Evolutionary conservation across 2,329 filamentous ascomycete genomes (phyloP).

Genomic region (Penicillium sp.): DNA sequence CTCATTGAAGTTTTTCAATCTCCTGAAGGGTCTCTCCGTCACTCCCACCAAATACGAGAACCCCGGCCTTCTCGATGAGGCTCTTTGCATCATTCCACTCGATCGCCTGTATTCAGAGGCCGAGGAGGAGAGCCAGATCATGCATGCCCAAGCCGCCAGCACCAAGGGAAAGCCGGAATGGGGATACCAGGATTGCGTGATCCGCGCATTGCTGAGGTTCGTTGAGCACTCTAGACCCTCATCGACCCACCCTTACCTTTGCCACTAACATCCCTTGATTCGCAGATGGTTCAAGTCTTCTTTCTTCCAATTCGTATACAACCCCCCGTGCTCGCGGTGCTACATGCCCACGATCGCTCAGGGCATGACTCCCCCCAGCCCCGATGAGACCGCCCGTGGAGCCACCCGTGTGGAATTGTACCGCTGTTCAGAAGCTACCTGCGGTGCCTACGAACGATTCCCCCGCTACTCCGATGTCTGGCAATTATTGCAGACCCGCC

Average conservation of each 20-base stretch:
- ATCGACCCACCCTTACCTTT: conserved; percentile 4
- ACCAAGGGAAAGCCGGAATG: conserved; percentile 84
- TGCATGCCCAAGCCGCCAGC: conserved; percentile 84
- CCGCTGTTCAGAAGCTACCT: conserved; percentile 74
- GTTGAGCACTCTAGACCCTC: conserved; percentile 32
- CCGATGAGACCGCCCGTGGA: conserved; percentile 85
- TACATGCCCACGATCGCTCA: conserved; percentile 77
- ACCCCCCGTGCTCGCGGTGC: conserved; percentile 81
- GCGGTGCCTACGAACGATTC: conserved; percentile 81
- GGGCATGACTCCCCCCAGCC: conserved; percentile 80
- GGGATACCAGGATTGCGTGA: conserved; percentile 97
- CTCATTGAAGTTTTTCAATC: conserved; percentile 75
- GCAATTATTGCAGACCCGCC: conserved; percentile 80
- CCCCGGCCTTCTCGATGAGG: conserved; percentile 89
- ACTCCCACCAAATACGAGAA: conserved; percentile 96
- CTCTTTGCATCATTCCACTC: conserved; percentile 79
- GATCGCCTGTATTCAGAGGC: conserved; percentile 92
- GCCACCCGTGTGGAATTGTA: conserved; percentile 88
- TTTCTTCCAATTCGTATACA: conserved; percentile 97
- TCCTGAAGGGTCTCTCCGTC: conserved; percentile 79
- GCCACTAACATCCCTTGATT: conserved; percentile 16
- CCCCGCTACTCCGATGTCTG: conserved; percentile 95
- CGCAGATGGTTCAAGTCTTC: conserved; percentile 88
- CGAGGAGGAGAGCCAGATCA: conserved; percentile 86
- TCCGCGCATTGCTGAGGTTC: conserved; percentile 80